Base-by-base conservation (phyloP, 805 yeast species). In the Candida michaelii region DNA sequence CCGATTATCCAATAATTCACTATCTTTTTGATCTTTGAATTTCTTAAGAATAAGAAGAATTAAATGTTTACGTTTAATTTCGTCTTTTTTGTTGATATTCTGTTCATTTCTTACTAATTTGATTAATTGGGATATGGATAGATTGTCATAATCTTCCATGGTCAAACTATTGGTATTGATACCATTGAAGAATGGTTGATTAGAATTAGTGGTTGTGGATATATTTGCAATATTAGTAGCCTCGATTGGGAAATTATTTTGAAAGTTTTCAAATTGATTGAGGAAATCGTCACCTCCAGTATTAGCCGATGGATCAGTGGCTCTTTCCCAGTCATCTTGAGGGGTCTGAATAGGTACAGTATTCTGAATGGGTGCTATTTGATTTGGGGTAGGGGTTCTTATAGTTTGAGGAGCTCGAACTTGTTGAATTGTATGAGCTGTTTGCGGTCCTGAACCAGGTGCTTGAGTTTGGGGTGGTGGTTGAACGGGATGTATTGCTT, bases 101-200 rank as follows among this genome's bases (percentile, higher is more conserved):
- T 46, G 42, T 37, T 56, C 60, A 34, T 55, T 49, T 17, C 64
- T 50, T n/a, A 68, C 55, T 24, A 70, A 51, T 49, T 65, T 66
- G 51, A 70, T 59, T 34, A 69, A 55, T 49, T 69, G 71, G 15
- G 61, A 69, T 15, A 69, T 54, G 19, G 62, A 51, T 11, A 70
- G 47, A 39, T 53, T 63, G 23, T 69, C 73, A 48, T 62, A 67
- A 45, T 70, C 74, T 35, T 69, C 74, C 45, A 59, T 56, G 27
- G 65, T 65, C 36, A 67, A 54, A 42, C 51, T 59, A 44, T 51
- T 53, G 19, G 56, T 32, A 39, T 50, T 58, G 29, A 43, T 45
- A 14, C 49, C 52, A 44, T 54, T 53, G 48, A 56, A 58, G 37
- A 54, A 59, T 24, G 42, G 44, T 10, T 47, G 43, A 7, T 13